Conservation (phyloP, 176 grass and related monocot genomes). For the Oryza meridionalis region DNA sequence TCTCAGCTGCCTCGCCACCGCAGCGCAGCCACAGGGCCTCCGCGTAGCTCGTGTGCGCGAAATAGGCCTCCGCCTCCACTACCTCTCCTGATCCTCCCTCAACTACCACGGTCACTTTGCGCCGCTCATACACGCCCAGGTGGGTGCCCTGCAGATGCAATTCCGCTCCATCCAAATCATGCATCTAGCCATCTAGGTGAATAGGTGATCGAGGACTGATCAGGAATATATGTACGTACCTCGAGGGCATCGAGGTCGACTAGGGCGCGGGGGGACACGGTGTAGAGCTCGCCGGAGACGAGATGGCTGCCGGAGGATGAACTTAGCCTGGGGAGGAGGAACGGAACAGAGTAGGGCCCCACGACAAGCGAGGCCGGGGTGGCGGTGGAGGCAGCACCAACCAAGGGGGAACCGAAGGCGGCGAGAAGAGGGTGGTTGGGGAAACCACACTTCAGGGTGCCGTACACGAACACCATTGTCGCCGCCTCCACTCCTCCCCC, state of each 20-base stretch:
- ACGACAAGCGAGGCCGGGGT: constrained; percentile 47
- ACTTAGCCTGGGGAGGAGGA: constrained; percentile 44
- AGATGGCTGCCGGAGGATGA: constrained; percentile 28
- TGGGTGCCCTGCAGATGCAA: constrained; percentile 43
- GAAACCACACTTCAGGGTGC: constrained; percentile 79
- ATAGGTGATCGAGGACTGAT: not conserved
- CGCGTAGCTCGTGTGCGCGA: constrained; percentile 72
- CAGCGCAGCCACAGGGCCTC: constrained; percentile 62
- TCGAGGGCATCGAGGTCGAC: constrained; percentile 61
- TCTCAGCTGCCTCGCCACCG: constrained; percentile 57
- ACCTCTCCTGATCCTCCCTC: not conserved
- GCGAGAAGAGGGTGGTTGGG: constrained; percentile 61
- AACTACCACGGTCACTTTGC: constrained; percentile 43
- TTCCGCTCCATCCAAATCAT: no score
- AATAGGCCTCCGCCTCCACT: constrained; percentile 72
- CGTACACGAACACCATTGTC: constrained; percentile 76
- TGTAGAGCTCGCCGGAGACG: constrained; percentile 49
- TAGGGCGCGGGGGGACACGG: constrained; percentile 37
- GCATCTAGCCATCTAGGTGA: no score
- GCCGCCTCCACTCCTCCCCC: constrained; percentile 11
- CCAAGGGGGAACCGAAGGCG: constrained; percentile 27
- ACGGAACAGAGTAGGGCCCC: constrained; percentile 63
- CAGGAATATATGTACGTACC: not conserved
- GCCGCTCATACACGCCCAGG: constrained; percentile 72
- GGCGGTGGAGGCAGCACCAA: constrained; percentile 37